A percentile compares a stretch with the other conserved stretches of the same genome.
Conservation (phyloP, 176 grass and related monocot genomes). For the Juncus inflexus region DNA sequence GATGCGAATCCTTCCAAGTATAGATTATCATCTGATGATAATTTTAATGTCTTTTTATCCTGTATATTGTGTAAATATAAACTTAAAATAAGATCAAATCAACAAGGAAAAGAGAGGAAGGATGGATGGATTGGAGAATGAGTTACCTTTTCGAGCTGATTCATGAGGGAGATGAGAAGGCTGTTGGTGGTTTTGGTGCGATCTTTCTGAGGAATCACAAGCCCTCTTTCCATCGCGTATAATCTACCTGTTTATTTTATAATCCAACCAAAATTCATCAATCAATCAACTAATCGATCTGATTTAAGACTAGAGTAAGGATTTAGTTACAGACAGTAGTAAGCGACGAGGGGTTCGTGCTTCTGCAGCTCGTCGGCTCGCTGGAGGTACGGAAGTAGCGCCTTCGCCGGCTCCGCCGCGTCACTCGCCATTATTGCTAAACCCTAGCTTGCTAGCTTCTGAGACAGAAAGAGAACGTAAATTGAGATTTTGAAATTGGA, state of each 20-base stretch:
- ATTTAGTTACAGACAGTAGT: conserved; percentile 67
- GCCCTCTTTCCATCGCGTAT: conserved; percentile 87
- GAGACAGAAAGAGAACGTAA: not conserved
- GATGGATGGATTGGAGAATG: not conserved
- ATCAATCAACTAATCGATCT: conserved; percentile 19
- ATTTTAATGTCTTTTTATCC: conserved; percentile 83
- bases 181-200: conserved; percentile 88
- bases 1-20: conserved; percentile 96
- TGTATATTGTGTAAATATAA: conserved; percentile 19
- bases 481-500: not conserved
- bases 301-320: not conserved
- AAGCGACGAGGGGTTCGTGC: conserved; percentile 96
- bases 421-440: conserved; percentile 56
- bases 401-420: conserved; percentile 71
- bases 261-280: conserved; percentile 8
- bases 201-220: conserved; percentile 68
- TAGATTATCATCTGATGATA: conserved; percentile 66
- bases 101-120: not conserved
- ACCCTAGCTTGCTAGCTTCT: not conserved
- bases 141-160: conserved; percentile 88
- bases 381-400: conserved; percentile 90
- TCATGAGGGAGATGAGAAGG: conserved; percentile 84
- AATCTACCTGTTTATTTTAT: conserved; percentile 50
- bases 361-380: conserved; percentile 98
- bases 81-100: not conserved